Conservation (phyloP, 176 grass and related monocot genomes). For the Avena atlantica region DNA sequence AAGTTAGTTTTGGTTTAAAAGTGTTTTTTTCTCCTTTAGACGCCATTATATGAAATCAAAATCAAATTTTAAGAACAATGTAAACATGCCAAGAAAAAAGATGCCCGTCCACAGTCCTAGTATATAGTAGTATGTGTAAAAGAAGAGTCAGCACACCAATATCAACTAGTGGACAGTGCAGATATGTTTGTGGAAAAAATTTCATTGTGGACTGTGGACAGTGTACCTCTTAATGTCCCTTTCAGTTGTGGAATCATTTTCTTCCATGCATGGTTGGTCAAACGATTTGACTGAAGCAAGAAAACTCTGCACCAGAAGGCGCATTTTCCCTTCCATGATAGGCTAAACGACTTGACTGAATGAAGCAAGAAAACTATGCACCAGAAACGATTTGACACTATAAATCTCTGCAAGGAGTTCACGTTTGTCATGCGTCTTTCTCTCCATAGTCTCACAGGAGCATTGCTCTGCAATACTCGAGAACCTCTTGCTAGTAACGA, state of each 20-base stretch:
- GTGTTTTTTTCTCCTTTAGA: too few species aligned
- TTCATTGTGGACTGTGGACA: neutral
- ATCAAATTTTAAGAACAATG: too few species aligned
- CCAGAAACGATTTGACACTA: neutral
- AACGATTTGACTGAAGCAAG: neutral
- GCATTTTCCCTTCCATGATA: neutral
- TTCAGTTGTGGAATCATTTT: neutral
- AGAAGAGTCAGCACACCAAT: too few species aligned
- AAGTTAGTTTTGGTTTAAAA: too few species aligned
- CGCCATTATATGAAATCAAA: too few species aligned
- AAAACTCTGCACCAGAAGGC: neutral
- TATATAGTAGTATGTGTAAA: too few species aligned
- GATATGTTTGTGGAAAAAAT: too few species aligned
- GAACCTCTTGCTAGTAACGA: neutral
- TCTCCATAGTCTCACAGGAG: neutral
- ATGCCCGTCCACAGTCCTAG: too few species aligned
- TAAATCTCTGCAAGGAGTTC: neutral
- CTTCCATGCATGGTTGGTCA: neutral
- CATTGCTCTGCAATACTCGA: neutral
- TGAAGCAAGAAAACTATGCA: neutral
- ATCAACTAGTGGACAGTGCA: too few species aligned
- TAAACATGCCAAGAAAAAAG: too few species aligned
- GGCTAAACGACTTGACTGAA: neutral
- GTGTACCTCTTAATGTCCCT: neutral
- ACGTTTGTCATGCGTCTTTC: neutral